A percentile compares a stretch with the other conserved stretches of the same genome.
Conservation (phyloP, 2,329 filamentous ascomycete species). For the Pseudogymnoascus sp. region DNA sequence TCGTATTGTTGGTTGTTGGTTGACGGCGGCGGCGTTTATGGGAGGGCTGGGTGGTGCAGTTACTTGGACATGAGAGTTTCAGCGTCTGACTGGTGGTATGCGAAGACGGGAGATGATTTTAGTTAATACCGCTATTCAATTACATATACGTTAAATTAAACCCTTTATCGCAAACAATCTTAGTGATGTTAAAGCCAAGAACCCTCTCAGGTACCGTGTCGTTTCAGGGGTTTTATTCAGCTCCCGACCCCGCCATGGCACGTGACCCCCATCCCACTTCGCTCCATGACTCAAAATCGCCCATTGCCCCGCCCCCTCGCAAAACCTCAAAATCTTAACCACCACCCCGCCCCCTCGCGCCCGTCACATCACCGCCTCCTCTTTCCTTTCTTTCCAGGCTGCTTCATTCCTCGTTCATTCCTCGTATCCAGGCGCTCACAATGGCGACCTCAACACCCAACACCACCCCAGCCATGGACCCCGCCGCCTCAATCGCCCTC, state of each 20-base stretch:
- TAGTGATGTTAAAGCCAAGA: background rate
- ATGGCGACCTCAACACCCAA: background rate
- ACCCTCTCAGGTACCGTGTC: background rate
- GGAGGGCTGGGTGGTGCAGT: background rate
- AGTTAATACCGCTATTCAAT: background rate
- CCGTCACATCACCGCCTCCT: background rate
- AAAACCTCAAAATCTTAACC: slow-evolving; percentile 2
- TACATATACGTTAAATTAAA: background rate
- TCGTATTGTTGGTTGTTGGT: background rate
- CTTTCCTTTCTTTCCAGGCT: too few relatives aligned
- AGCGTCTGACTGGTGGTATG: background rate
- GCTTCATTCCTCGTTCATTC: too few relatives aligned
- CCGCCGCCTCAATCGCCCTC: slow-evolving; percentile 59
- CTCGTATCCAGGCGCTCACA: too few relatives aligned
- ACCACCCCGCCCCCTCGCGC: background rate
- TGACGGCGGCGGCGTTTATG: background rate
- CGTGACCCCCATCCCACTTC: background rate
- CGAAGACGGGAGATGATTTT: background rate
- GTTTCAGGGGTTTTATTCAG: background rate
- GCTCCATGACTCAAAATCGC: slow-evolving; percentile 2
- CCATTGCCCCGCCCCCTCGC: background rate
- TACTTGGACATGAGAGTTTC: background rate
- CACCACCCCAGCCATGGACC: slow-evolving; percentile 24
- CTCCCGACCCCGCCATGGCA: background rate
- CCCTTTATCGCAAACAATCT: background rate